Evolutionary conservation across 495 filamentous ascomycete species (phyloP), one percentile per base, ranked within the genome.

Genomic region (Penicillium cataractarum): DNA sequence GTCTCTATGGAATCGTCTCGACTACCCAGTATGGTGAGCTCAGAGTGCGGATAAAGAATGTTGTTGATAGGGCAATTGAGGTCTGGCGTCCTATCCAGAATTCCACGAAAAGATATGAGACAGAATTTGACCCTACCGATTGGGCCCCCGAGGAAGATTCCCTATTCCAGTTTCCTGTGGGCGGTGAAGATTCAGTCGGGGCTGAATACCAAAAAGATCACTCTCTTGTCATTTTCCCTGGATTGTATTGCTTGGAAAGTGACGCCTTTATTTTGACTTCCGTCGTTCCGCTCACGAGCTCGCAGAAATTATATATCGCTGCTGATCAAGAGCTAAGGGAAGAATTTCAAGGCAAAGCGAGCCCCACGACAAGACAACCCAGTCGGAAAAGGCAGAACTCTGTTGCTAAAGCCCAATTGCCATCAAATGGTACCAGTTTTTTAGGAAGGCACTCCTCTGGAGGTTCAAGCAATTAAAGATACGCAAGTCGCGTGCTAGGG

Each of bases 61-160:
- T 56, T 27, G 21, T 49, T 22, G 12, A 49, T 39, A 56, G 54
- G 21, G 32, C 33, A 15, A 56, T 40, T 27, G 15, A 58, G 42
- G n/a, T 58, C 15, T 58, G 31, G 56, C 24, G 8, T 12, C 56
- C 56, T 13, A 50, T 58, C 24, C 31, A 58, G 27, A 37, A 49
- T 37, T 29, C 56, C 13, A 4, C 9, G n/a, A 31, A 50, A 22
- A 58, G 27, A 35, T 58, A 49, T 49, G 19, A 58, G 42, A 32
- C 42, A 58, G 56, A 50, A 7, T 58, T 50, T 32, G 31, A 58
- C 19, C 39, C 54, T 15, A 4, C 32, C 22, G 21, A 56, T 22
- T 49, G 12, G 46, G 46, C 40, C 40, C 8, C 17, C 8, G 8
- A 46, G 17, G 21, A 46, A 22, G 40, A 46, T 12, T 46, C 21